Percentiles rank a stretch among this genome's conserved stretches.
These are phyloP conservation scores for Debaryomyces coudertii DNA, from an alignment of 1,139 yeast species.

Conservation along the genomic window DNA sequence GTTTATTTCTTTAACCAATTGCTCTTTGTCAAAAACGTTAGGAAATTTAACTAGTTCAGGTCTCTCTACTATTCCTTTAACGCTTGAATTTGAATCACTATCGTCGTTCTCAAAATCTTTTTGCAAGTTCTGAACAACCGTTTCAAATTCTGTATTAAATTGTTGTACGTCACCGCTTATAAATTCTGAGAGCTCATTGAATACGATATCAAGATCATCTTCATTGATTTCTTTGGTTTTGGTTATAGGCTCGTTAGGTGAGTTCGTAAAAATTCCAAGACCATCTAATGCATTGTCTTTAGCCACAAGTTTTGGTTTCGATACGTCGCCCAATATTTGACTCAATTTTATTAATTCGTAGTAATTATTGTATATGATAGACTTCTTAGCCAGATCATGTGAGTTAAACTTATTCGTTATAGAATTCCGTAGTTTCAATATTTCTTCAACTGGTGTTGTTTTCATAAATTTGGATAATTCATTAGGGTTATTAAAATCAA, in stretches of 20 bases:
- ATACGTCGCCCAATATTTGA: slow-evolving; percentile 36
- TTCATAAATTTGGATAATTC: slow-evolving; percentile 37
- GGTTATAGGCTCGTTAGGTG: not conserved
- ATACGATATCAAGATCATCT: slow-evolving; percentile 28
- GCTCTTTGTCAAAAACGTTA: slow-evolving; percentile 18
- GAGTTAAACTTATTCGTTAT: slow-evolving; percentile 37
- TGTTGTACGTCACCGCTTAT: slow-evolving; percentile 25
- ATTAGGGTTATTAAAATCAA: slow-evolving; percentile 26
- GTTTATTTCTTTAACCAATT: slow-evolving; percentile 24
- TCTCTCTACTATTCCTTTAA: slow-evolving; percentile 21
- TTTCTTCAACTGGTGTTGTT: slow-evolving; percentile 36
- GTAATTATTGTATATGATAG: slow-evolving; percentile 52
- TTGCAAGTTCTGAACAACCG: slow-evolving; percentile 25
- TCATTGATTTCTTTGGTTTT: slow-evolving; percentile 17
- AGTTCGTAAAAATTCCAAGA: slow-evolving; percentile 11
- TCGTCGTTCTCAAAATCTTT: slow-evolving; percentile 17
- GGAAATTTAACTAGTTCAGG: slow-evolving; percentile 13
- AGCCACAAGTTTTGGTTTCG: slow-evolving; percentile 22
- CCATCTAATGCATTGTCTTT: slow-evolving; percentile 4
- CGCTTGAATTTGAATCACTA: slow-evolving; percentile 28
- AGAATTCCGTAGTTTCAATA: slow-evolving; percentile 38
- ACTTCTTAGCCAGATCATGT: slow-evolving; percentile 47
- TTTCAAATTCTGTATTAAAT: slow-evolving; percentile 34
- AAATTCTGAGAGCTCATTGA: slow-evolving; percentile 33
- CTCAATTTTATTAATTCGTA: slow-evolving; percentile 48